Percentiles rank a stretch among this genome's conserved stretches.
These are phyloP conservation scores for Piper longum DNA, from an alignment of 164 flowering plant species.

Conservation along the genomic window DNA sequence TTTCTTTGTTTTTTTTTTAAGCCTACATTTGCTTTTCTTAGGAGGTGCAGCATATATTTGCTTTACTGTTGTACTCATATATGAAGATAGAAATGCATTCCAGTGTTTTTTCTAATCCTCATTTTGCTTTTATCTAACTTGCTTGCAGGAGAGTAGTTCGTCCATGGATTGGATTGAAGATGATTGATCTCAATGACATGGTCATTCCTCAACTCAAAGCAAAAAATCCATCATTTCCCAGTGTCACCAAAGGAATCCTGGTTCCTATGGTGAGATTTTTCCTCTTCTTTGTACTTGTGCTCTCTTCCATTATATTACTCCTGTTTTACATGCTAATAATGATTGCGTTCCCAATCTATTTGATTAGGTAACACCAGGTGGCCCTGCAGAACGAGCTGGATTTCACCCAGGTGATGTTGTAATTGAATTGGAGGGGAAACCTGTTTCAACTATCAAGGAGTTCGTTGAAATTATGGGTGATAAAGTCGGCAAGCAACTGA, in stretches of 20 bases:
- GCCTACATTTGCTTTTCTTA: neutral
- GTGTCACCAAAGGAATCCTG: conserved; percentile 62
- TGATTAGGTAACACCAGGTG: conserved; percentile 70
- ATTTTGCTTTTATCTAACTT: neutral
- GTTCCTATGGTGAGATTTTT: conserved; percentile 60
- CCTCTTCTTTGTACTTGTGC: too few species aligned
- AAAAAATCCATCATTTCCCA: conserved; percentile 57
- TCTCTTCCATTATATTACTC: too few species aligned
- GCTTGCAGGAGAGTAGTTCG: conserved; percentile 81
- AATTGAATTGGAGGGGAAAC: conserved; percentile 59
- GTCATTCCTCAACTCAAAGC: conserved; percentile 76
- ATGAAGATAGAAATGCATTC: neutral
- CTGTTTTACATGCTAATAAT: neutral
- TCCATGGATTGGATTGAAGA: conserved; percentile 93
- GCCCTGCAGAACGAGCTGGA: conserved; percentile 87
- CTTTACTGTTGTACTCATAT: neutral
- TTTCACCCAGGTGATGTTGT: conserved; percentile 86
- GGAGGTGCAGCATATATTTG: neutral
- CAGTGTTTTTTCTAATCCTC: neutral
- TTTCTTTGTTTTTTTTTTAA: too few species aligned
- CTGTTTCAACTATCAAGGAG: conserved; percentile 67
- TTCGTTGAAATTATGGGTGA: conserved; percentile 65
- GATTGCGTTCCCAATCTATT: neutral
- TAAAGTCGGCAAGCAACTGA: conserved; percentile 45
- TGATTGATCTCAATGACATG: conserved; percentile 84